Evolutionary conservation across 1,139 yeast genomes (phyloP), one percentile per base, ranked within the genome.

Genomic region (Geotrichum fermentans): DNA sequence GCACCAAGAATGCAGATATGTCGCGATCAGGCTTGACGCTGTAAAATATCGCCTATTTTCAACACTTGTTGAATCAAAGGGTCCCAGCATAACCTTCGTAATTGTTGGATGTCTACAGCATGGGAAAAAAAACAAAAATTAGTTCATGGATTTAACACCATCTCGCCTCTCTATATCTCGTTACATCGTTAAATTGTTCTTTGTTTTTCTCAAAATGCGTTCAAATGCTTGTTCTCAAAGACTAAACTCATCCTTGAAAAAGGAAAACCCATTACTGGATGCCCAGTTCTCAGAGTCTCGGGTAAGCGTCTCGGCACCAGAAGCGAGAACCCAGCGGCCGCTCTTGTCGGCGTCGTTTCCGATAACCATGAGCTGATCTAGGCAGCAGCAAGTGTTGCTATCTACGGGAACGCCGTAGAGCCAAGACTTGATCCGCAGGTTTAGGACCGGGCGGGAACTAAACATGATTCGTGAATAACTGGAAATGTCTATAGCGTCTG

Each of bases 231-330:
- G 20, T 20, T 7, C 10, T 29, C 16, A 40, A 4, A 84, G 75
- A 53, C 83, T 77, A 63, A 86, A 90, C 32, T 90, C 83, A 61
- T 90, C 97, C 55, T 84, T 89, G 62, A 86, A 95, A 62, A 84
- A 90, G 56, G 82, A 79, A 54, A 90, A 77, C 0, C 94, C 94
- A 63, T 89, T 85, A 58, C 83, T 86, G 20, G 74, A 73, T 0
- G 96, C 90, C 96, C 96, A 90, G 28, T 79, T 68, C 57, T 80
- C 75, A 2, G 90, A 87, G 52, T 86, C 87, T 51, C 79, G 75
- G 6, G 88, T 94, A 49, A 90, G 71, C 1, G 83, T 83, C 38
- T 73, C 74, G 0, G 96, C 95, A 0, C 97, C 97, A 1, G 96
- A 95, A 2, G 92, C 84, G 30, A 89, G 73, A 3, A 90, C 95